Base-by-base conservation (phyloP, 2,329 filamentous ascomycete genomes). In the Amylocarpus encephaloides region DNA sequence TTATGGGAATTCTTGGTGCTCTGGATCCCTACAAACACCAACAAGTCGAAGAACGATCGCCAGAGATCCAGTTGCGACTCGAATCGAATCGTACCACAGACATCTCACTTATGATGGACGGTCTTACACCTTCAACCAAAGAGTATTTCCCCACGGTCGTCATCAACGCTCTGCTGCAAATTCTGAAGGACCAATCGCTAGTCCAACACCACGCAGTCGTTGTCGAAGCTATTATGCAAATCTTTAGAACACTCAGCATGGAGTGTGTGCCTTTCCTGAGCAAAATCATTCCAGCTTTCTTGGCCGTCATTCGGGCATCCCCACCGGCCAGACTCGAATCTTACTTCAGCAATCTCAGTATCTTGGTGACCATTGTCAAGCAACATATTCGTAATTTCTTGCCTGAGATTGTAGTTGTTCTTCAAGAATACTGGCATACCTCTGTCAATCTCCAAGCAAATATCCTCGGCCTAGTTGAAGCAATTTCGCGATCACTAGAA, bases 131-230 rank as follows among this genome's bases (percentile, higher is more conserved):
- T 0, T 97, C 92, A 0, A 95, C 88, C 64, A 95, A 98, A 64
- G 93, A 98, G 62, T 98, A 98, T 68, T 98, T 95, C 64, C 93
- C 93, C 0, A 98, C 93, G 0, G 90, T 98, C 15, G 93, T 96
- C 42, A 96, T 98, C 66, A 95, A 95, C 62, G 94, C 93, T 1
- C 77, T 98, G 10, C 82, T 98, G 62, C 85, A 90, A 50, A 91
- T 98, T 58, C 72, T 98, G 33, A 94, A 92, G 62, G 93, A 98
- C 60, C 83, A 84, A 22, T 97, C 93, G 0, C 75, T 98, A 4
- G 81, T 85, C 11, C 88, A 94, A 63, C 92, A 95, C 62, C 94
- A 98, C 63, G 92, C 90, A 3, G 83, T 86, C 10, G 92, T 97
- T 12, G 93, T 98, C 46, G 93, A 97, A 67, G 93, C 93, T 5